These are phyloP conservation scores for Lodderomyces beijingensis DNA, from an alignment of 1,139 yeast species.

Conservation along the genomic window DNA sequence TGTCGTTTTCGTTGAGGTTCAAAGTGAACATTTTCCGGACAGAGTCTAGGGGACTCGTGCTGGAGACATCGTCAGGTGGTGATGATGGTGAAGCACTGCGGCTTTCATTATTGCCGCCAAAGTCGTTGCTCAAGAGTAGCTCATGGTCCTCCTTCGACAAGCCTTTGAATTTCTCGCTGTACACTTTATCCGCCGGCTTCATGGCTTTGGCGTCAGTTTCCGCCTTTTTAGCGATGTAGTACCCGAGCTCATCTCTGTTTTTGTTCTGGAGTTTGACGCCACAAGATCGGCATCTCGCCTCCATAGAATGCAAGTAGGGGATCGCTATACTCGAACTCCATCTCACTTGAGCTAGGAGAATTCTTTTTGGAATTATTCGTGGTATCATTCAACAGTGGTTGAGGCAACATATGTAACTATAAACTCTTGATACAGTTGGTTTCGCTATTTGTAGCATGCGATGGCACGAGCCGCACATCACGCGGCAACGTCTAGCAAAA, in stretches of 20 bases:
- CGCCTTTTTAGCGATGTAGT: too few species aligned
- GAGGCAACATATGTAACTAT: too few species aligned
- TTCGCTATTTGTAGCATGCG: too few species aligned
- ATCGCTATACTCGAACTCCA: slow-evolving; percentile 8
- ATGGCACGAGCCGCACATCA: too few species aligned
- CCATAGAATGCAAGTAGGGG: slow-evolving; percentile 11
- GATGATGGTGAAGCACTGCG: too few species aligned
- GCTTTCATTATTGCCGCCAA: slow-evolving; percentile 2
- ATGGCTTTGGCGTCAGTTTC: too few species aligned
- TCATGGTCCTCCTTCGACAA: slow-evolving; percentile 20
- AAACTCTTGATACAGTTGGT: too few species aligned
- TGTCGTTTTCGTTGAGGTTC: slow-evolving; percentile 8
- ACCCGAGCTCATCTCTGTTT: slow-evolving; percentile 38
- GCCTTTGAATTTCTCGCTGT: background rate
- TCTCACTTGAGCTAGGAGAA: slow-evolving; percentile 2
- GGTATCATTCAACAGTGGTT: too few species aligned
- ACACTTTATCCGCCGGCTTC: background rate
- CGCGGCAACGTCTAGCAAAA: too few species aligned
- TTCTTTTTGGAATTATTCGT: background rate
- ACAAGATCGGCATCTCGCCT: slow-evolving; percentile 39
- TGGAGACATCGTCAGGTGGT: background rate
- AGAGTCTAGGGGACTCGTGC: slow-evolving; percentile 3
- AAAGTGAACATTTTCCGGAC: slow-evolving; percentile 6
- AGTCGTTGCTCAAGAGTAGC: slow-evolving; percentile 19
- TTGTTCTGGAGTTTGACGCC: slow-evolving; percentile 48